Conservation (phyloP, 2,329 filamentous ascomycete species). For the Annulohypoxylon truncatum region DNA sequence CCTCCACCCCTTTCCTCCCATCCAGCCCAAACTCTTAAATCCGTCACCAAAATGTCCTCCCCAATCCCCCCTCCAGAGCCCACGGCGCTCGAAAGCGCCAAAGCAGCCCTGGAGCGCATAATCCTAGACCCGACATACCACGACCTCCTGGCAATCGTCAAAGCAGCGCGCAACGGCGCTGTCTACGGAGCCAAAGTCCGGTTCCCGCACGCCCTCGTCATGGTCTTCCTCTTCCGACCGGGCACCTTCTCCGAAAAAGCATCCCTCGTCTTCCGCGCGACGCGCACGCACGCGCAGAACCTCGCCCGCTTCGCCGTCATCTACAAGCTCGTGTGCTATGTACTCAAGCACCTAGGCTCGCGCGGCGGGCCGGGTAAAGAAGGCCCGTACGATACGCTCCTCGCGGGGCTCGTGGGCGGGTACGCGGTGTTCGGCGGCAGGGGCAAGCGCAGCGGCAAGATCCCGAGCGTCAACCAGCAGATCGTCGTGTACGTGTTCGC, state of each 20-base stretch:
- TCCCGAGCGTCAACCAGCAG: constrained; percentile 89
- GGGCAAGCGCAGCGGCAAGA: constrained; percentile 71
- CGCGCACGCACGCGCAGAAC: constrained; percentile 89
- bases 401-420: constrained; percentile 88
- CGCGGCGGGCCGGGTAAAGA: constrained; percentile 72
- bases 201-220: constrained; percentile 97
- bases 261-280: constrained; percentile 83
- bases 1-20: neutral
- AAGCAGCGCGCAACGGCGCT: constrained; percentile 94
- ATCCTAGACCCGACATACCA: constrained; percentile 87
- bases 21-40: neutral
- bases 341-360: constrained; percentile 72
- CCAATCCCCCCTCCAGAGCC: neutral
- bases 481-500: constrained; percentile 99
- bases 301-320: constrained; percentile 90
- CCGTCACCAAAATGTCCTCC: constrained; percentile 1
- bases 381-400: constrained; percentile 82
- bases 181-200: constrained; percentile 98
- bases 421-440: constrained; percentile 88
- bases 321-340: constrained; percentile 86
- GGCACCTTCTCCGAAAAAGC: constrained; percentile 87
- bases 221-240: constrained; percentile 96
- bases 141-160: constrained; percentile 84
- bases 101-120: constrained; percentile 79
- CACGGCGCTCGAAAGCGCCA: constrained; percentile 29